Base-by-base conservation (phyloP, 495 filamentous ascomycete species). In the Rhizodiscina lignyota region DNA sequence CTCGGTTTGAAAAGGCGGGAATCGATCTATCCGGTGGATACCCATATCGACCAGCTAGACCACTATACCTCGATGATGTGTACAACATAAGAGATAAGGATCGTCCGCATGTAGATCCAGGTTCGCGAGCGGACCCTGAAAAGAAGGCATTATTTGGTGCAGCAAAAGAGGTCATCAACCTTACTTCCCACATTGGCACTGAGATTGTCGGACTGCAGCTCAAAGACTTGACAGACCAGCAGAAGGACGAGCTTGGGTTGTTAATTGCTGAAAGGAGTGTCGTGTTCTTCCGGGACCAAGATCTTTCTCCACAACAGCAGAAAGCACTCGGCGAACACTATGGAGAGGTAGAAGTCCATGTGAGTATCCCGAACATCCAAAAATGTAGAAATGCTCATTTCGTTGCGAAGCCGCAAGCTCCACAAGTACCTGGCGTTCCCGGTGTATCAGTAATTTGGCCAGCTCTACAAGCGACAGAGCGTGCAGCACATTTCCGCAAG, bases 201-300 rank as follows among this genome's bases (percentile, higher is more conserved):
- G 76, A 82, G 43, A 74, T 80, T 36, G 70, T 75, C 12, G 77
- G 75, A 0, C 43, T 80, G 5, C 75, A 82, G 34, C 51, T 80
- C 18, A 80, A 77, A 37, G 74, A 80, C 36, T 54, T 81, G 22
- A 77, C 68, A 0, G 57, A 69, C 30, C 64, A 73, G 51, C 75
- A 81, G 38, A 72, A 63, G 35, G 76, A 80, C 47, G 78, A 83
- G 44, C 55, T 83, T n/a, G 77, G 67, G 0, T 55, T 83, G 19
- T 51, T 82, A 35, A 74, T 83, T 40, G 75, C 78, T 2, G 75
- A 80, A 50, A 58, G 79, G 20, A 77, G 74, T 37, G 77, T 84
- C 8, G 77, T 83, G 21, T 82, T 84, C 53, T 77, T 83, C 58
- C 62, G 79, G 4, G 63, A 80, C 40, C 79, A 84, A 44, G 74